Percentiles rank a stretch among this genome's conserved stretches.
Conservation (phyloP, 2,329 filamentous ascomycete genomes). For the Helotiales sp. region DNA sequence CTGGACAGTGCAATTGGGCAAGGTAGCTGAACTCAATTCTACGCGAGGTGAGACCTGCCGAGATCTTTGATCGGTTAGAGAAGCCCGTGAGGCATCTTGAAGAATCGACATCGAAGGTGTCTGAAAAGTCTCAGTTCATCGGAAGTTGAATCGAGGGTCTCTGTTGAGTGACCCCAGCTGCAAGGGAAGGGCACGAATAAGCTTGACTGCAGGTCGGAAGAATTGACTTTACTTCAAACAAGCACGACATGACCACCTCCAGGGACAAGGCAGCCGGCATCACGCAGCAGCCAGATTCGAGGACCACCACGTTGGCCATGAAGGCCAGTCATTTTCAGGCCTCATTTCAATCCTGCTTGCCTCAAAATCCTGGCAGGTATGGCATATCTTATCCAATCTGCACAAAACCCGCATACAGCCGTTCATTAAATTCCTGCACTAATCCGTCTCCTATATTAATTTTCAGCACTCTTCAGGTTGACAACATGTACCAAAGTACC, state of each 20-base stretch:
- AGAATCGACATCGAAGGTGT: background rate
- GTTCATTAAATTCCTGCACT: background rate
- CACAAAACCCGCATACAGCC: background rate
- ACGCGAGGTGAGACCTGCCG: background rate
- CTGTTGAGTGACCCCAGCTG: background rate
- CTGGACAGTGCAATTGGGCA: background rate
- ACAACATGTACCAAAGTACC: background rate
- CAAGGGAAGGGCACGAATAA: background rate
- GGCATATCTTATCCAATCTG: conserved; percentile 1
- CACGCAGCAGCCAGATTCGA: background rate
- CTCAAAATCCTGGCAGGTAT: too few species aligned
- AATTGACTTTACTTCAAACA: conserved; percentile 2
- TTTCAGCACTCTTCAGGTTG: too few species aligned
- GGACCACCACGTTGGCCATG: background rate
- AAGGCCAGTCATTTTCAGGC: background rate
- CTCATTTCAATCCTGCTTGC: too few species aligned
- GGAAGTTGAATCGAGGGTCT: background rate
- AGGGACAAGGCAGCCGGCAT: background rate
- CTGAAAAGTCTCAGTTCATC: background rate
- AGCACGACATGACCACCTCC: background rate
- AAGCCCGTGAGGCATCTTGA: background rate
- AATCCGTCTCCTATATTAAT: background rate
- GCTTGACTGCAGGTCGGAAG: background rate
- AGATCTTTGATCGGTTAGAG: background rate
- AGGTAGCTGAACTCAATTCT: conserved; percentile 1